Evolutionary conservation across 495 filamentous ascomycete genomes (phyloP).

Genomic region (Lineolata rhizophorae): DNA sequence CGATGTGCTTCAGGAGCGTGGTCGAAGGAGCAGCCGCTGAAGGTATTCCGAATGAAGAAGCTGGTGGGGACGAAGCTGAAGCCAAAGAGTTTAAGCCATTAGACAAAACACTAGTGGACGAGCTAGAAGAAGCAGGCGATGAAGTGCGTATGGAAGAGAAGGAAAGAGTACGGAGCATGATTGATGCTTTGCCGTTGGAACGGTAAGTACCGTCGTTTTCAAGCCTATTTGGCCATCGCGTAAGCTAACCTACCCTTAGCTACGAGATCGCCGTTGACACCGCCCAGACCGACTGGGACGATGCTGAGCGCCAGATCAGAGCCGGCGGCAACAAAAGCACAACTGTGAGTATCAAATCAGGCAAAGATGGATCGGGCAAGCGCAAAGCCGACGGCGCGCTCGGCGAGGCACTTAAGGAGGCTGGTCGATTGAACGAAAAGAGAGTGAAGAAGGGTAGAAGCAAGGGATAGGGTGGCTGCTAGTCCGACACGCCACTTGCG

Average conservation of each 20-base stretch:
- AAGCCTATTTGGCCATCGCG: constrained; percentile 1
- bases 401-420: constrained; percentile 37
- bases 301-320: constrained; percentile 59
- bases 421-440: constrained; percentile 26
- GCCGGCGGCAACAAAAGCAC: constrained; percentile 34
- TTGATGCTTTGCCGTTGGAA: constrained; percentile 73
- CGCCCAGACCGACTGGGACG: constrained; percentile 40
- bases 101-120: constrained; percentile 54
- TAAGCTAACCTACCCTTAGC: constrained; percentile 24
- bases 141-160: constrained; percentile 46
- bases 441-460: constrained; percentile 34
- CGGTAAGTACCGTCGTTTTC: constrained; percentile 32
- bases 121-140: constrained; percentile 64
- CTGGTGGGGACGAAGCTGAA: constrained; percentile 35
- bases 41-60: constrained; percentile 40
- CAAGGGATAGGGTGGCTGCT: too few species aligned
- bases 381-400: constrained; percentile 56
- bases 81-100: constrained; percentile 34
- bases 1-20: constrained; percentile 49
- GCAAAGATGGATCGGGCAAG: constrained; percentile 34
- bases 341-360: constrained; percentile 64
- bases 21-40: constrained; percentile 52
- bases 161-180: constrained; percentile 62
- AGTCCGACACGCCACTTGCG: too few species aligned
- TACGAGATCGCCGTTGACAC: constrained; percentile 58